Evolutionary conservation across 371 early-diverging fungal species (phyloP).

Genomic region (Rhizopus delemar): DNA sequence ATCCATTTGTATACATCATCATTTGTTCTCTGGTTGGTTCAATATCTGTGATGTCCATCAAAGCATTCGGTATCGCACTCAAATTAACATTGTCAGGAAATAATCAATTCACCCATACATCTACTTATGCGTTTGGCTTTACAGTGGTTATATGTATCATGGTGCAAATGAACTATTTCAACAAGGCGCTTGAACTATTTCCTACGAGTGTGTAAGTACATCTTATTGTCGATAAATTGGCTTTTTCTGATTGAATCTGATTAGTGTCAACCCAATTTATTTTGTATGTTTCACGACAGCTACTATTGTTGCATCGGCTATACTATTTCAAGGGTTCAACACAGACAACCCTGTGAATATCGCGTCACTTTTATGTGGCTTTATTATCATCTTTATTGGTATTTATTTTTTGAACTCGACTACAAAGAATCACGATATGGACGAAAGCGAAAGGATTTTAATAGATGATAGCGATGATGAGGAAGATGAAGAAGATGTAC

Average conservation of each 20-base stretch:
- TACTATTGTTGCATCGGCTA: slow-evolving; percentile 84
- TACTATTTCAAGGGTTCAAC: slow-evolving; percentile 85
- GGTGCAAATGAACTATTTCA: slow-evolving; percentile 95
- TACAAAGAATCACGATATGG: slow-evolving; percentile 14
- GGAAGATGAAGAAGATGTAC: too few species aligned
- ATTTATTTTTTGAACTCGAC: slow-evolving; percentile 72
- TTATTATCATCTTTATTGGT: slow-evolving; percentile 88
- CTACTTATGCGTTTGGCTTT: slow-evolving; percentile 85
- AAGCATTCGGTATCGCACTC: slow-evolving; percentile 89
- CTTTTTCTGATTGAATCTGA: not conserved
- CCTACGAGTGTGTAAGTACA: slow-evolving; percentile 76
- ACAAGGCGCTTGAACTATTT: slow-evolving; percentile 91
- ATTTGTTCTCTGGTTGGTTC: slow-evolving; percentile 88
- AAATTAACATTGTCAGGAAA: slow-evolving; percentile 87
- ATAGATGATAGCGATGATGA: too few species aligned
- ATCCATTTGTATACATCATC: slow-evolving; percentile 84
- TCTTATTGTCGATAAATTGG: not conserved
- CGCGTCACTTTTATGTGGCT: slow-evolving; percentile 83
- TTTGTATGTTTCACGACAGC: slow-evolving; percentile 93
- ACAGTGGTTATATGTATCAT: slow-evolving; percentile 80
- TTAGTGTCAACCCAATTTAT: slow-evolving; percentile 83
- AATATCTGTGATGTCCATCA: slow-evolving; percentile 88
- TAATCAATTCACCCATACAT: slow-evolving; percentile 86
- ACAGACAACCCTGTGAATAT: slow-evolving; percentile 74
- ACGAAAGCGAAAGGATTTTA: too few species aligned